phyloP scores from a whole-genome alignment of 371 early-diverging fungal species.

The Actinomucor elegans region DNA sequence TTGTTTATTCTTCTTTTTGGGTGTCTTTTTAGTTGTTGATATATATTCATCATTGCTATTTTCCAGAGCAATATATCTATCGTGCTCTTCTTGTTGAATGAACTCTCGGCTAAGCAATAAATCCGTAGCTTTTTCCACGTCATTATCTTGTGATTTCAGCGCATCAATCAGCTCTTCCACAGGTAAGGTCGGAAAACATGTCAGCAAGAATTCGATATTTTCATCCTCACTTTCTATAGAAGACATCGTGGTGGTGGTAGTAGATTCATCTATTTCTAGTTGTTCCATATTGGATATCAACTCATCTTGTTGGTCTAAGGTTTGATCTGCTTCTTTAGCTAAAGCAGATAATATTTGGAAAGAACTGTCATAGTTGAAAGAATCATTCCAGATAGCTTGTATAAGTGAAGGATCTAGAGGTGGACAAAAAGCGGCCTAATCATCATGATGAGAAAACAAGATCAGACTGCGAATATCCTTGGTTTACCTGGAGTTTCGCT shows the following conservation, averaged over 20 bases:
- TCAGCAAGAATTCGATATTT: slow-evolving; percentile 31
- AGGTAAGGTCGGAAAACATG: slow-evolving; percentile 36
- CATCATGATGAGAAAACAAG: no score
- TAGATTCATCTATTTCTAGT: slow-evolving; percentile 8
- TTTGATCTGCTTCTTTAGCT: slow-evolving; percentile 23
- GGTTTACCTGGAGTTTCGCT: slow-evolving; percentile 15
- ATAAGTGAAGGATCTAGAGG: slow-evolving; percentile 29
- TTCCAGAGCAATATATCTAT: not conserved
- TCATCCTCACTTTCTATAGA: slow-evolving; percentile 17
- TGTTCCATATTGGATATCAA: not conserved
- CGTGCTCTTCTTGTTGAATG: slow-evolving; percentile 10
- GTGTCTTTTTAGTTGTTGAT: slow-evolving; percentile 1
- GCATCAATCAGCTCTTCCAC: slow-evolving; percentile 15
- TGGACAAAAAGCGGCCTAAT: slow-evolving; percentile 24
- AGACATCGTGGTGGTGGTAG: not conserved
- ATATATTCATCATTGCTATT: not conserved
- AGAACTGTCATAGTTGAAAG: slow-evolving; percentile 14
- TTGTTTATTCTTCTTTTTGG: slow-evolving; percentile 10
- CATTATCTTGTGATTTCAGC: slow-evolving; percentile 23
- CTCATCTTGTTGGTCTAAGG: slow-evolving; percentile 10
- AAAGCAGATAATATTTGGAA: slow-evolving; percentile 18
- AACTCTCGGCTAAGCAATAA: slow-evolving; percentile 26
- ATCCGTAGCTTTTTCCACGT: slow-evolving; percentile 43
- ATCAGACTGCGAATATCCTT: not conserved
- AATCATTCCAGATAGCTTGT: slow-evolving; percentile 31